A percentile compares a stretch with the other conserved stretches of the same genome.
Evolutionary conservation across 2,329 filamentous ascomycete genomes (phyloP).

Genomic region (Botryotinia convoluta): DNA sequence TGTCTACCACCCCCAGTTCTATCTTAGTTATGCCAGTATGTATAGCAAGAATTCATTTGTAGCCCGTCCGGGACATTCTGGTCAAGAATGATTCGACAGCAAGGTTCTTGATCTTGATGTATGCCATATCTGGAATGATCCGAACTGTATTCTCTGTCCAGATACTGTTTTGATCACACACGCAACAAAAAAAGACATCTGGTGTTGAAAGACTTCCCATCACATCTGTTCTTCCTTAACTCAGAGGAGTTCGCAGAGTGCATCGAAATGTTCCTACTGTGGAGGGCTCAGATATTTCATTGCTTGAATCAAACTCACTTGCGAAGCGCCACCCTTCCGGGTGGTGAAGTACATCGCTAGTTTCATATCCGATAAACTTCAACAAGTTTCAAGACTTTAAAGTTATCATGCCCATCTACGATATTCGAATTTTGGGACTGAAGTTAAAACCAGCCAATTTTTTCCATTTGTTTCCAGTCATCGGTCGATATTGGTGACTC

Average conservation of each 20-base stretch:
- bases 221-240: background rate
- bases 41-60: background rate
- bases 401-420: background rate
- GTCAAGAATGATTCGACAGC: background rate
- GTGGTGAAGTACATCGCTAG: background rate
- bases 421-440: background rate
- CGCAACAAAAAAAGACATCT: background rate
- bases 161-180: background rate
- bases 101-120: background rate
- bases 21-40: background rate
- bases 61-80: background rate
- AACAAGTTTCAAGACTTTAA: background rate
- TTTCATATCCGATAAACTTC: background rate
- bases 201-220: background rate
- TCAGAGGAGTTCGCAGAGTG: background rate
- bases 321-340: background rate
- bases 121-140: background rate
- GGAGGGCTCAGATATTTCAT: background rate
- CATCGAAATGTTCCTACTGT: too few species aligned
- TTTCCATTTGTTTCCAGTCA: background rate
- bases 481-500: background rate
- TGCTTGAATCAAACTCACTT: background rate
- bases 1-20: background rate
- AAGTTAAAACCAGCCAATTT: background rate
- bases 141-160: background rate